A percentile compares a stretch with the other conserved stretches of the same genome.
Evolutionary conservation across 192 early-diverging fungal species (phyloP).

Genomic region (Podila horticola): DNA sequence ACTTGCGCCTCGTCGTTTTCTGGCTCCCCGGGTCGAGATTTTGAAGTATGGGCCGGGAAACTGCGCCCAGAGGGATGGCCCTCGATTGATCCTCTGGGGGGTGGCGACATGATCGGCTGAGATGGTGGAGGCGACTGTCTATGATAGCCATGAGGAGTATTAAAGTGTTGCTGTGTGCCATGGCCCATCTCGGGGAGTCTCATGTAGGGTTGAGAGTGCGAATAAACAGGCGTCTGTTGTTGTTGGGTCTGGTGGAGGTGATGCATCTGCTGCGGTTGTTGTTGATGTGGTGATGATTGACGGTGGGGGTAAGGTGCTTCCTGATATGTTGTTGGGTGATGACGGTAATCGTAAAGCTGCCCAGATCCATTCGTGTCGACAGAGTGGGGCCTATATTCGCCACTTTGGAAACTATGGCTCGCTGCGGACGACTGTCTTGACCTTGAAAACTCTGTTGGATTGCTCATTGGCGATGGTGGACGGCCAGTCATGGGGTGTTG

Average conservation of each 20-base stretch:
- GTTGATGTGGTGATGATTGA: conserved; percentile 7
- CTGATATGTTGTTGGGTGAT: conserved; percentile 7
- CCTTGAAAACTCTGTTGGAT: conserved; percentile 21
- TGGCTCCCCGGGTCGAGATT: neutral
- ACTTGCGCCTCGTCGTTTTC: conserved; percentile 37
- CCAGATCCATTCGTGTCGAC: conserved; percentile 5
- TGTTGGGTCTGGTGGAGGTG: conserved; percentile 15
- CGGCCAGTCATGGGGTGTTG: neutral
- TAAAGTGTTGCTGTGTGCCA: conserved; percentile 18
- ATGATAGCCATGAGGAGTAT: conserved; percentile 1
- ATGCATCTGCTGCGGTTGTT: conserved; percentile 23
- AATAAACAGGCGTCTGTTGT: conserved; percentile 19
- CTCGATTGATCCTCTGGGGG: conserved; percentile 9
- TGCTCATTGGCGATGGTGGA: conserved; percentile 13
- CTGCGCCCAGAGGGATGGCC: too few relatives aligned
- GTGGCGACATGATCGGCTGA: conserved; percentile 19
- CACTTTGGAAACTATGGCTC: conserved; percentile 17
- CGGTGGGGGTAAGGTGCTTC: conserved; percentile 10
- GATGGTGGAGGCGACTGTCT: conserved; percentile 15
- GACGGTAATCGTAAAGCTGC: conserved; percentile 27
- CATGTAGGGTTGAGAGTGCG: conserved; percentile 16
- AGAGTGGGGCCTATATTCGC: conserved; percentile 29
- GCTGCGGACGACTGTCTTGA: conserved; percentile 27
- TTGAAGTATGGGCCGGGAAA: too few relatives aligned
- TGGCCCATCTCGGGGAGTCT: conserved; percentile 22